Evolutionary conservation across 768 basidiomycete genomes (phyloP), one percentile per base, ranked within the genome.

Genomic region (Neoboletus magnificus): DNA sequence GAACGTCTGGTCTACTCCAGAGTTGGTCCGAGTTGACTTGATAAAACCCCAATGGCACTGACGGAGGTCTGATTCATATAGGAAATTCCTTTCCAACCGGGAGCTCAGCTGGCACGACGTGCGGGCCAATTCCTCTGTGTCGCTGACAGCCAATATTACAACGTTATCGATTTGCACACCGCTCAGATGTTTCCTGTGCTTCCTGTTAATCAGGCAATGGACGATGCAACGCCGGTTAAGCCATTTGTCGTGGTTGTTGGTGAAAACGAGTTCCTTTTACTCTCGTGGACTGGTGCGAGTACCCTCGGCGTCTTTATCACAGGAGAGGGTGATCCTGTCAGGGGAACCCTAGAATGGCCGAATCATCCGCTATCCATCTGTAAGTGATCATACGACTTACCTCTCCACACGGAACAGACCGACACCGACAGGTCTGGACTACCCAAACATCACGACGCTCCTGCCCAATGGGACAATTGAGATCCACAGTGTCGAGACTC

Each of bases 261-360:
- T 35, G 82, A 83, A 30, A 83, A 81, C 60, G 94, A 97, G 69
- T 97, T 94, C 62, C 79, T 98, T 41, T 78, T 97, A 22, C 76
- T 92, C 16, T 90, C 89, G 2, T 94, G 88, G 82, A 93, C 87
- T 1, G 95, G 91, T 15, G 73, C 77, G 4, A 84, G 81, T 50
- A 90, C 91, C 0, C 75, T 98, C 39, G 95, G 95, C 0, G 74
- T 98, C 11, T 98, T 98, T 62, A 78, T 98, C 60, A 91, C 82
- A 15, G 82, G 85, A 0, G 81, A 83, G 2, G 94, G 93, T 0
- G 93, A 96, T 69, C 93, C 95, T 5, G 86, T 93, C 9, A 80
- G 94, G 44, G 93, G 93, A 2, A 95, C 94, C 2, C 73, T 97
- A 42, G 82, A 92, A 66, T 97, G 93, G 91, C 79, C 84, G 3